These are phyloP conservation scores for Amanita exitialis DNA, from an alignment of 768 basidiomycete species.

Conservation along the genomic window DNA sequence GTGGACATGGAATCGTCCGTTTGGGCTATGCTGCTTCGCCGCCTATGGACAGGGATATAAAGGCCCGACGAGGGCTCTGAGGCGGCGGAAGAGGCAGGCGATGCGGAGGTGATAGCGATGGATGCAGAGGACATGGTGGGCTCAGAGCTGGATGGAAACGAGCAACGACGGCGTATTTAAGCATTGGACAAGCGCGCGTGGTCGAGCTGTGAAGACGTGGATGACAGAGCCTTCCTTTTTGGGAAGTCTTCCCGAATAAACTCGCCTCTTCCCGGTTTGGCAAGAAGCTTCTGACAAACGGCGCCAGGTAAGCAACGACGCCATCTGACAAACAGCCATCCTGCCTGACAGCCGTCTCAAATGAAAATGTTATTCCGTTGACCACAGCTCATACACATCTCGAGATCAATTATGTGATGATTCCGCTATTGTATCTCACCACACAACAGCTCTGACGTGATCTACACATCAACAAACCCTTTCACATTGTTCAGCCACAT, in stretches of 20 bases:
- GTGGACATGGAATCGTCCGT: constrained; percentile 1
- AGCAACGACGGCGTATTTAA: neutral
- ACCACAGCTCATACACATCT: neutral
- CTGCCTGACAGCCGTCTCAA: too few species aligned
- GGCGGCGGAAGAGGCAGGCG: too few species aligned
- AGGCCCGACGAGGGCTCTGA: constrained; percentile 16
- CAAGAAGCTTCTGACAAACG: neutral
- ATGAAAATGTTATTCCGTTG: neutral
- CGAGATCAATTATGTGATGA: too few species aligned
- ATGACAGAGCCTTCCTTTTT: neutral
- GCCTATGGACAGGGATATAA: constrained; percentile 33
- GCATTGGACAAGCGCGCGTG: neutral
- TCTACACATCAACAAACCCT: constrained; percentile 11
- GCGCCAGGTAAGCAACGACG: neutral
- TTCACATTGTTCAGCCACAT: constrained; percentile 81
- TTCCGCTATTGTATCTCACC: too few species aligned
- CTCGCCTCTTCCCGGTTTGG: neutral
- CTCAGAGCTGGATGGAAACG: too few species aligned
- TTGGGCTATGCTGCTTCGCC: constrained; percentile 11
- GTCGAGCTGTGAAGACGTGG: neutral
- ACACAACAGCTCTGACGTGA: neutral
- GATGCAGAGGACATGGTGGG: neutral
- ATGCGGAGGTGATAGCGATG: too few species aligned
- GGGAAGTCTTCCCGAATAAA: neutral
- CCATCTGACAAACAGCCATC: neutral